phyloP scores from a whole-genome alignment of 2,329 filamentous ascomycete genomes.

The Ophiosphaerella narmari region DNA sequence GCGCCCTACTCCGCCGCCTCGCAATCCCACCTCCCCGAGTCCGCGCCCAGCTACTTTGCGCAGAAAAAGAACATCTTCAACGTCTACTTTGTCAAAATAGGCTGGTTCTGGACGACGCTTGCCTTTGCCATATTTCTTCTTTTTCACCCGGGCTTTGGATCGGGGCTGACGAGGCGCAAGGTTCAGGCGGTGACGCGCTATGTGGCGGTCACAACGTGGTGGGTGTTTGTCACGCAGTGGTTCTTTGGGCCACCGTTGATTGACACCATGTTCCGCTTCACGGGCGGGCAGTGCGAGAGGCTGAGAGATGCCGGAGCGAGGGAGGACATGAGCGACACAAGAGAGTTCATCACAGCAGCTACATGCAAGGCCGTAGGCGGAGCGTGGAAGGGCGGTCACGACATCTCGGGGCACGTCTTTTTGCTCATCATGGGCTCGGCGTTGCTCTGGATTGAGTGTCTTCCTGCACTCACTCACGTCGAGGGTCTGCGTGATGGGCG shows the following conservation, averaged over 20 bases:
- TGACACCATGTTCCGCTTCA: slow-evolving; percentile 86
- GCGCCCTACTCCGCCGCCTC: slow-evolving; percentile 64
- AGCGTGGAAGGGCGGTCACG: slow-evolving; percentile 88
- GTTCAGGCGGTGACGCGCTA: slow-evolving; percentile 70
- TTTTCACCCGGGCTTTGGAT: slow-evolving; percentile 65
- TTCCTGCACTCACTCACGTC: slow-evolving; percentile 61
- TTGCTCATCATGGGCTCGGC: slow-evolving; percentile 82
- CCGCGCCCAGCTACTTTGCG: slow-evolving; percentile 84
- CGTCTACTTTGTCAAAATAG: slow-evolving; percentile 88
- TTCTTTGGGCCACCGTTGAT: slow-evolving; percentile 91
- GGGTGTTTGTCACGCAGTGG: slow-evolving; percentile 93
- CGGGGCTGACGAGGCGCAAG: slow-evolving; percentile 49
- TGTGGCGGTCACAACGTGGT: slow-evolving; percentile 72
- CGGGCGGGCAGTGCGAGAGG: slow-evolving; percentile 80
- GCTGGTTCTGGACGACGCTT: slow-evolving; percentile 87
- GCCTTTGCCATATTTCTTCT: slow-evolving; percentile 73
- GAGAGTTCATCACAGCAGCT: slow-evolving; percentile 68
- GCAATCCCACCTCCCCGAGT: slow-evolving; percentile 65
- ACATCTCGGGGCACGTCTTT: slow-evolving; percentile 95
- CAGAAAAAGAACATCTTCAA: slow-evolving; percentile 94
- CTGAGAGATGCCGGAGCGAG: slow-evolving; percentile 55
- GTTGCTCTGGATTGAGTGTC: slow-evolving; percentile 79
- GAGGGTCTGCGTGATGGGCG: slow-evolving; percentile 63
- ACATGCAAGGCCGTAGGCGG: slow-evolving; percentile 85
- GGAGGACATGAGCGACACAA: slow-evolving; percentile 52